These are phyloP conservation scores for Hortiboletus campestris DNA, from an alignment of 768 basidiomycete genomes.

Conservation along the genomic window DNA sequence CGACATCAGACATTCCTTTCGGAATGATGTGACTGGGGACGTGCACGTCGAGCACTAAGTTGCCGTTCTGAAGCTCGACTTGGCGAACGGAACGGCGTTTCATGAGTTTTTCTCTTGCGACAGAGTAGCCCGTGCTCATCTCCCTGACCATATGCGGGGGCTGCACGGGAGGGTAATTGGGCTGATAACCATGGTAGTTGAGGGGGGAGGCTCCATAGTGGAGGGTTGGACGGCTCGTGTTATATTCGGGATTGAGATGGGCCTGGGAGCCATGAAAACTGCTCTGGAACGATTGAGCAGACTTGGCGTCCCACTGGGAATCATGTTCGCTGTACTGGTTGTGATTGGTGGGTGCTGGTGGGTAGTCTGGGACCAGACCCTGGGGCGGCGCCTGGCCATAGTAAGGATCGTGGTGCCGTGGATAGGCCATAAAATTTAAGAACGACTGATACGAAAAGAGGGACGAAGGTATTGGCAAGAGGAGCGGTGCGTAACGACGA, in stretches of 20 bases:
- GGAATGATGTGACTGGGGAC: constrained; percentile 80
- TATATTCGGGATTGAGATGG: constrained; percentile 64
- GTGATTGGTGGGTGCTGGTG: constrained; percentile 26
- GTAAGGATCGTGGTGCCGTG: constrained; percentile 53
- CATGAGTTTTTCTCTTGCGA: constrained; percentile 77
- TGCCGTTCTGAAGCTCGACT: constrained; percentile 78
- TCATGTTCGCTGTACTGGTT: constrained; percentile 47
- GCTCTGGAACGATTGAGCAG: constrained; percentile 61
- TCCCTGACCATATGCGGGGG: constrained; percentile 48
- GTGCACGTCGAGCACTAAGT: constrained; percentile 79
- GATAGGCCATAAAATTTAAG: constrained; percentile 49
- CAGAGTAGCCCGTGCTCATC: constrained; percentile 58
- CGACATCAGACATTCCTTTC: constrained; percentile 54
- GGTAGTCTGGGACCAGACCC: constrained; percentile 37
- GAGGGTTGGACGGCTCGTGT: constrained; percentile 48
- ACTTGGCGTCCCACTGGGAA: constrained; percentile 49
- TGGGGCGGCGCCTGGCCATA: constrained; percentile 32
- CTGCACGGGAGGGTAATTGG: constrained; percentile 62
- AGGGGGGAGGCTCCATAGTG: constrained; percentile 42
- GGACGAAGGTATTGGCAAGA: not conserved
- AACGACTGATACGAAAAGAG: not conserved
- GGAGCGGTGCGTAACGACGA: constrained; percentile 3
- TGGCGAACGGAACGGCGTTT: constrained; percentile 76
- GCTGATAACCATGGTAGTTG: constrained; percentile 41
- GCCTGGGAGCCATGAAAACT: constrained; percentile 63